phyloP scores from a whole-genome alignment of 2,329 filamentous ascomycete genomes.

The Annulohypoxylon truncatum region DNA sequence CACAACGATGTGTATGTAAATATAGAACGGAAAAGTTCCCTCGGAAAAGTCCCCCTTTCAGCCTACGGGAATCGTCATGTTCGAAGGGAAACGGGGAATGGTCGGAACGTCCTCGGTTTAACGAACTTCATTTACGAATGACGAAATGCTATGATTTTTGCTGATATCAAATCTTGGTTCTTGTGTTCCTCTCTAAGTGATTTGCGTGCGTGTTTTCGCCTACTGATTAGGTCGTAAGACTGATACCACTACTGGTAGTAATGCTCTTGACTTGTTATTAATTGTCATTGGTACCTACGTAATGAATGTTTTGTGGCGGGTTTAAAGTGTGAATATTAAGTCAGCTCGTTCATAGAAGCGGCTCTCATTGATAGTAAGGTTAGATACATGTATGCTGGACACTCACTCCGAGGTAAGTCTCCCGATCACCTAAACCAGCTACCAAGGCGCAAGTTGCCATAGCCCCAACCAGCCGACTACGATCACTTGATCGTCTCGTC shows the following conservation, averaged over 20 bases:
- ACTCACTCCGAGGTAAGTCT: background rate
- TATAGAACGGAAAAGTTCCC: conserved; percentile 39
- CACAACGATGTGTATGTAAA: conserved; percentile 39
- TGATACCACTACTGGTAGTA: background rate
- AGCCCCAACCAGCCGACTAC: background rate
- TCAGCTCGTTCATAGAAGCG: background rate
- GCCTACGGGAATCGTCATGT: conserved; percentile 27
- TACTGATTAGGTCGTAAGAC: background rate
- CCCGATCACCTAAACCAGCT: too few species aligned
- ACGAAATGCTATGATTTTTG: conserved; percentile 49
- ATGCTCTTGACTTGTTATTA: background rate
- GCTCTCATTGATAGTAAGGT: background rate
- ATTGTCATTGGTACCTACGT: background rate
- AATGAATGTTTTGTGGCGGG: background rate
- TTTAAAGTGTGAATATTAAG: background rate
- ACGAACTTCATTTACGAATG: conserved; percentile 50
- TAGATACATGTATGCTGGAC: background rate
- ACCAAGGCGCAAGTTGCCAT: too few species aligned
- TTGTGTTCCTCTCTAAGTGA: background rate
- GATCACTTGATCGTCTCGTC: background rate
- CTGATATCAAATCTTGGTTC: conserved; percentile 1
- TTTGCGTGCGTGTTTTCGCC: background rate
- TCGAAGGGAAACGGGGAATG: conserved; percentile 25
- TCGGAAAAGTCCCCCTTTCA: conserved; percentile 18
- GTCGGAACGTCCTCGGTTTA: conserved; percentile 45